Evolutionary conservation across 2,329 filamentous ascomycete species (phyloP), one percentile per base, ranked within the genome.

Genomic region (Aspergillus hortae): DNA sequence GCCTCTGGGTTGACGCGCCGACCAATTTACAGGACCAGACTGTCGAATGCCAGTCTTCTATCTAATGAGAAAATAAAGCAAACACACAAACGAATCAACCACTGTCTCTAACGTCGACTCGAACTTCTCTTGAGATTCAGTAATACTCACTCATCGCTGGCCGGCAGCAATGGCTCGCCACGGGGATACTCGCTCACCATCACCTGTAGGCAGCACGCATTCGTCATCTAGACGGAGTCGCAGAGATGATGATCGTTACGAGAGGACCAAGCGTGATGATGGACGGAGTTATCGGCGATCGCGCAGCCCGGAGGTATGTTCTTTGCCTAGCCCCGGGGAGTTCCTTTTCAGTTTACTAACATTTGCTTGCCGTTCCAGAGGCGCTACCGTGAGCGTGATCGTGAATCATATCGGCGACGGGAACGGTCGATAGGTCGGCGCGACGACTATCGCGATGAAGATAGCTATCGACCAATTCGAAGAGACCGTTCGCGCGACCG

Each of bases 171-270:
- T 82, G 80, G 79, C 78, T 77, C 79, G 80, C 73, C 78, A 79
- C 73, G 80, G 79, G 77, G 80, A 82, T 73, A 77, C 78, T 78
- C 81, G 89, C 88, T 92, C 89, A 92, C 89, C 89, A 89, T 90
- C 87, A 85, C 88, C 88, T 86, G 85, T 87, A 91, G 88, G 88
- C 84, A 90, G 88, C 81, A 86, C 88, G 70, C 81, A 83, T 74
- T 85, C 84, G 74, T 84, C 85, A 68, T 86, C 84, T 77, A 87
- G 84, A 76, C 83, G 84, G 56, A 74, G 64, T 64, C 76, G 77
- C 65, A 76, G 78, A 72, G 80, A 79, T 61, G 74, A 80, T 68
- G 73, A 77, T 63, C 74, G 78, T 57, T 71, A 76, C 63, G 79
- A 81, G 46, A 74, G 75, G 65, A 77, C 73, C 61, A 71, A 78